Base-by-base conservation (phyloP, 495 filamentous ascomycete genomes). In the Astrocystis sublimbata region DNA sequence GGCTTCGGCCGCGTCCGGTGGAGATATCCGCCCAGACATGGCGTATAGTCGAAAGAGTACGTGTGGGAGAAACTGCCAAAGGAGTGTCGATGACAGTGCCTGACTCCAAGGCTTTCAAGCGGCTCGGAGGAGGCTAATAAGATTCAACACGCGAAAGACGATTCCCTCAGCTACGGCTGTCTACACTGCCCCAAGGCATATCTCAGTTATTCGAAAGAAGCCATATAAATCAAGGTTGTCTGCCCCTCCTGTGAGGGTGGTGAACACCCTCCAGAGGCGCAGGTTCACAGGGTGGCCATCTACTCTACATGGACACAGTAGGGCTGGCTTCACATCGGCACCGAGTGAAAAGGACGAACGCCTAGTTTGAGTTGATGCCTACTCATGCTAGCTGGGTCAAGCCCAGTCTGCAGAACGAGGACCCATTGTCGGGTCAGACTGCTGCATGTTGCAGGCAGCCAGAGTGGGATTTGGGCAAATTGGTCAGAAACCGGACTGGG, bases 1-100 rank as follows among this genome's bases (percentile, higher is more conserved):
- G 60, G n/a, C 41, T 30, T 56, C 60, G 60, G 50, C 49, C 41
- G 38, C 50, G 40, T 40, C 59, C 50, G 59, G 40, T 24, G 12
- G 21, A 10, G 31, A 19, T 23, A 55, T 30, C 41, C 40, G 40
- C 12, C 23, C n/a, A 7, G 28, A 49, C 28, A 24, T 12, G 23
- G 15, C 15, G 40, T 38, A 28, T 38, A 23, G 21, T 46, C 13
- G 8, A 46, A 55, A 19, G 21, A 38, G 40, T 26, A 36, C 40
- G 13, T 7, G 30, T 4, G 21, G n/a, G 13, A 61, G 8, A 19
- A 7, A 28, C 28, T 13, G 12, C 31, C 15, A n/a, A 30, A 61
- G 21, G 8, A 28, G n/a, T 38, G 35, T 60, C 31, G 50, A 50
- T 60, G 35, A 31, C 23, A 41, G 31, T 30, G 13, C 35, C 21